Conservation (phyloP, 768 basidiomycete species). For the Amanita molliuscula region DNA sequence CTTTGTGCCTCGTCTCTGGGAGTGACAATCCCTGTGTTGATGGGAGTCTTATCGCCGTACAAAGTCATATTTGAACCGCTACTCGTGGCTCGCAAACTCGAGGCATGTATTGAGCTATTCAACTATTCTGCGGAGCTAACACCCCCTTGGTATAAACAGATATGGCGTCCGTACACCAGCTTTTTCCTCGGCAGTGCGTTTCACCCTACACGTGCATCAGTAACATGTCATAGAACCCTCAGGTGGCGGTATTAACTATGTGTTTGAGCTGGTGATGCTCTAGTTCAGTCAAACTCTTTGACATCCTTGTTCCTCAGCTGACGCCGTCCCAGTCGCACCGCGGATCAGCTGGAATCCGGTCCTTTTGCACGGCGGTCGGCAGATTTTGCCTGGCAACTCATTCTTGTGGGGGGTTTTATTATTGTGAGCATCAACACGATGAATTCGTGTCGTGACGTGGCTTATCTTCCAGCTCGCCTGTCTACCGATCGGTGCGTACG, state of each 20-base stretch:
- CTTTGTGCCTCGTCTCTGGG: slow-evolving; percentile 49
- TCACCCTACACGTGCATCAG: not conserved
- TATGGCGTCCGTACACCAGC: slow-evolving; percentile 67
- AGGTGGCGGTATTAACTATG: slow-evolving; percentile 41
- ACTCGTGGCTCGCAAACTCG: slow-evolving; percentile 32
- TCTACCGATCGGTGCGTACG: slow-evolving; percentile 42
- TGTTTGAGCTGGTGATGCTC: slow-evolving; percentile 64
- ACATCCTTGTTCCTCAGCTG: not conserved
- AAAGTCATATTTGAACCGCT: slow-evolving; percentile 41
- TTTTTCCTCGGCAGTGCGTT: slow-evolving; percentile 62
- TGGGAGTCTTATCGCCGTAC: slow-evolving; percentile 43
- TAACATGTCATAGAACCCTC: not conserved
- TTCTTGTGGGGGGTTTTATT: slow-evolving; percentile 43
- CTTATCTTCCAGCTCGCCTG: slow-evolving; percentile 34
- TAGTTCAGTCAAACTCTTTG: slow-evolving; percentile 36
- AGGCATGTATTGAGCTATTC: slow-evolving; percentile 30
- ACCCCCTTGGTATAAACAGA: slow-evolving; percentile 21
- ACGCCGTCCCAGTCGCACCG: slow-evolving; percentile 41
- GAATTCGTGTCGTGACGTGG: not conserved
- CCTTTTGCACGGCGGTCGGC: slow-evolving; percentile 52
- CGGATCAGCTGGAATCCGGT: slow-evolving; percentile 51
- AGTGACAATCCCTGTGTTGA: slow-evolving; percentile 46
- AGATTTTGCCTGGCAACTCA: slow-evolving; percentile 70
- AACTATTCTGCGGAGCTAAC: not conserved
- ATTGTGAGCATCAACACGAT: slow-evolving; percentile 35